These are phyloP conservation scores for Fusarium sterilihyphosum DNA, from an alignment of 2,329 filamentous ascomycete species.

Conservation along the genomic window DNA sequence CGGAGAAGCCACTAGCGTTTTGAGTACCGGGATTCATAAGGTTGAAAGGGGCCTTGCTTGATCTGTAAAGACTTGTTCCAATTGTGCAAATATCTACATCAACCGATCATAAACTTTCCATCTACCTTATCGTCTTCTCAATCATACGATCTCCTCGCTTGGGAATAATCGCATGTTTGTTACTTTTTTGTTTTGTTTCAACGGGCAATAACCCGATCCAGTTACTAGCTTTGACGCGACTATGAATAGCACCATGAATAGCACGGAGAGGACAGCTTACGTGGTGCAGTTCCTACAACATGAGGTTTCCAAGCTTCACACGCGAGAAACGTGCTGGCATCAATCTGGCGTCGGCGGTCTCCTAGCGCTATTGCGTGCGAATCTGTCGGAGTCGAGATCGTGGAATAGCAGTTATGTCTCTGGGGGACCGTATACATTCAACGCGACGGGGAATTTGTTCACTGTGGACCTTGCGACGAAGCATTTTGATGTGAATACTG, in stretches of 20 bases:
- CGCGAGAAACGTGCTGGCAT: constrained; percentile 6
- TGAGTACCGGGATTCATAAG: not conserved
- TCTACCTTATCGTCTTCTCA: not conserved
- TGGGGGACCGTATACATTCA: not conserved
- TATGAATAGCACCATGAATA: not conserved
- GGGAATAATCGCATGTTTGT: not conserved
- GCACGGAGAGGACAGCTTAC: not conserved
- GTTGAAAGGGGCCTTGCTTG: no score
- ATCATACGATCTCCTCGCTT: not conserved
- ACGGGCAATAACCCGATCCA: not conserved
- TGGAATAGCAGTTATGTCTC: not conserved
- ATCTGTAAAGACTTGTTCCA: no score
- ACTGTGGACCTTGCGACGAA: not conserved
- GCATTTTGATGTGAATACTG: not conserved
- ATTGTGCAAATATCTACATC: not conserved
- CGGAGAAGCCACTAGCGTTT: not conserved
- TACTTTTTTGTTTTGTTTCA: not conserved
- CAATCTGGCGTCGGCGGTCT: constrained; percentile 6
- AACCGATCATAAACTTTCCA: not conserved
- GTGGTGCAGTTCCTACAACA: constrained; percentile 4
- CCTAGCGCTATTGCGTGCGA: not conserved
- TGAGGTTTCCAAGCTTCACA: not conserved
- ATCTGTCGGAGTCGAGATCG: not conserved
- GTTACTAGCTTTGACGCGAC: not conserved
- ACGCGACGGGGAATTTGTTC: not conserved